Base-by-base conservation (phyloP, 148 eudicot genomes). In the Selenicereus undatus region DNA sequence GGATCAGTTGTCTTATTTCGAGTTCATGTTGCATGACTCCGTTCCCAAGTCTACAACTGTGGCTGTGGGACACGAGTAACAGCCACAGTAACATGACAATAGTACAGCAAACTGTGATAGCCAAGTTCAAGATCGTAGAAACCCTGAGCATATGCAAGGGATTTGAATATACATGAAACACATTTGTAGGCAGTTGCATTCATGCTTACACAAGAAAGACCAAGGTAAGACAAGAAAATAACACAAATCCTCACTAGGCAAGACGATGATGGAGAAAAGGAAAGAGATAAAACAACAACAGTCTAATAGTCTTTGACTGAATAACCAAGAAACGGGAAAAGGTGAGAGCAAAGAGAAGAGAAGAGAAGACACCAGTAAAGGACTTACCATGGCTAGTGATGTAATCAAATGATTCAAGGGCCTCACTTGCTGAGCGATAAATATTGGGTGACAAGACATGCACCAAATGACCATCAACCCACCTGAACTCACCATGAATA, bases 361-460 rank as follows among this genome's bases (percentile, higher is more conserved):
- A 9, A 12, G 45, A 52, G 26, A 76, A 32, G 32, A n/a, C n/a
- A n/a, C 35, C 65, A 17, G 26, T 22, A 29, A 36, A 56, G 76
- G 75, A 48, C 85, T 88, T 81, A 96, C 99, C 98, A 72, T 92
- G 91, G 80, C 83, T 90, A 45, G 99, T 90, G 45, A 96, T 96
- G 81, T 93, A 93, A 77, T 93, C 95, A 78, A 94, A 96, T 69
- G 99, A 93, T 83, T 96, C 98, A 3, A 96, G 95, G 72, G 99
- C 98, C 84, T 96, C 99, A 42, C 91, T 87, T 26, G 91, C 80
- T 73, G 88, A 64, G 56, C 98, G 93, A 79, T 96, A 96, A 74
- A 96, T 96, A 82, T 96, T 96, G 74, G 98, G 99, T 71, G 99
- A 94, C 76, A 96, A 82, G 60, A 96, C 88, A 86, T 96, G 99